Base-by-base conservation (phyloP, 129 eudicot species). In the Arctium minus region DNA sequence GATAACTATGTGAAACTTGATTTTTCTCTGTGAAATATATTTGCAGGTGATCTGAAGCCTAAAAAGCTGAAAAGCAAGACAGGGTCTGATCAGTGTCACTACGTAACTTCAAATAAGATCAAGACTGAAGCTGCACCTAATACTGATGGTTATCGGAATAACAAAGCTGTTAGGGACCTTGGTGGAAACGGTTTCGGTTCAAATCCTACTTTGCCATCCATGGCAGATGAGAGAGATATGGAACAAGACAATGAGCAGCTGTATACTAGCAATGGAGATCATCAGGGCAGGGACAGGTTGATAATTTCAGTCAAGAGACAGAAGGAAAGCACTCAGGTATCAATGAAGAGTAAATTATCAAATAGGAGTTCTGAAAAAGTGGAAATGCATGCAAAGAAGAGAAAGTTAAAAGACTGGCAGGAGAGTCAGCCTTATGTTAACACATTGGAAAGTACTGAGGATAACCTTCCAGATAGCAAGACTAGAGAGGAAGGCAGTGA, bases 391-490 rank as follows among this genome's bases (percentile, higher is more conserved):
- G 79, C 82, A 40, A 91, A 87, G 87, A 93, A 89, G 88, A 86
- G 97, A 87, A 93, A 91, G 73, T 74, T 90, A 85, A 87, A 81
- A 83, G 91, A 91, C 77, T 46, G 81, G 84, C 85, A 68, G 80
- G 86, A 88, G 22, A 81, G 83, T 86, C 91, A 81, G 68, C 73
- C 72, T 80, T 27, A 73, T 79, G 72, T 46, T 3, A 88, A 86
- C 76, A 39, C 72, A 39, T 70, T 40, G 78, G 75, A 78, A 77
- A 83, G 67, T 15, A 79, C 78, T n/a, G 91, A 74, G 39, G 81
- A 80, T 79, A 33, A 48, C 37, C 70, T 83, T 7, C 84, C 38
- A 32, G 85, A 68, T 27, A 72, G 56, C 74, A 76, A 70, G 72
- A 83, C 15, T 6, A 83, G 81, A 70, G 86, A 79, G 81, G 85